Conservation (phyloP, 257 asterid genomes). For the Haberlea rhodopensis region DNA sequence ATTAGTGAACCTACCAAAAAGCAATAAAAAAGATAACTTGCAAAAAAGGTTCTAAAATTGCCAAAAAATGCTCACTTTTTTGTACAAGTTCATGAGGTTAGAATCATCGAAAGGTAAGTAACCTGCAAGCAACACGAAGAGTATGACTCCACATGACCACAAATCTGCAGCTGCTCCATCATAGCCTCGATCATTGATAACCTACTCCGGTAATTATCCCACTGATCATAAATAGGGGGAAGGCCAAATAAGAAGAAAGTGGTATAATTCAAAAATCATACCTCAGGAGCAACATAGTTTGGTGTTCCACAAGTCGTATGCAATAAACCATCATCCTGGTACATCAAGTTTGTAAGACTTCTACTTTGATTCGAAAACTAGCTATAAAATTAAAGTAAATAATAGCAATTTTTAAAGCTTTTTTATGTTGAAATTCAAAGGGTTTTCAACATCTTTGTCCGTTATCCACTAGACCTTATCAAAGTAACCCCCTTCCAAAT, state of each 20-base stretch:
- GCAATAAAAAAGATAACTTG: slow-evolving; percentile 4
- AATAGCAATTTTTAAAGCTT: background rate
- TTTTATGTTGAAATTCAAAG: too few species aligned
- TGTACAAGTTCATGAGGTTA: slow-evolving; percentile 72
- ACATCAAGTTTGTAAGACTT: slow-evolving; percentile 24
- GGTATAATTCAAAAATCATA: slow-evolving; percentile 23
- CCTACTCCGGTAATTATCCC: slow-evolving; percentile 37
- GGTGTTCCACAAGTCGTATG: slow-evolving; percentile 99
- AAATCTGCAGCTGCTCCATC: slow-evolving; percentile 86
- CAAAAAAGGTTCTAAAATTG: background rate
- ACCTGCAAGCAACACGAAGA: slow-evolving; percentile 92
- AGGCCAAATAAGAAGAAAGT: background rate
- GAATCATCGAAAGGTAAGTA: slow-evolving; percentile 96
- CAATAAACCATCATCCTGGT: slow-evolving; percentile 89
- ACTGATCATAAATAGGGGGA: background rate
- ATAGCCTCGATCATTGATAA: slow-evolving; percentile 79
- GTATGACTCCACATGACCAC: slow-evolving; percentile 97
- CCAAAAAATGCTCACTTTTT: slow-evolving; percentile 57
- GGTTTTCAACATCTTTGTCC: background rate
- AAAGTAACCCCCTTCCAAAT: background rate
- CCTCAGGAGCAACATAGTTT: slow-evolving; percentile 98
- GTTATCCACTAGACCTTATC: background rate
- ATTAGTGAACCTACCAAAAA: slow-evolving; percentile 22
- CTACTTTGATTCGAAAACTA: background rate
- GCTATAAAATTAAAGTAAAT: background rate